Evolutionary conservation across 116 monocot species (phyloP), one percentile per base, ranked within the genome.

Genomic region (Thalassia testudinum): DNA sequence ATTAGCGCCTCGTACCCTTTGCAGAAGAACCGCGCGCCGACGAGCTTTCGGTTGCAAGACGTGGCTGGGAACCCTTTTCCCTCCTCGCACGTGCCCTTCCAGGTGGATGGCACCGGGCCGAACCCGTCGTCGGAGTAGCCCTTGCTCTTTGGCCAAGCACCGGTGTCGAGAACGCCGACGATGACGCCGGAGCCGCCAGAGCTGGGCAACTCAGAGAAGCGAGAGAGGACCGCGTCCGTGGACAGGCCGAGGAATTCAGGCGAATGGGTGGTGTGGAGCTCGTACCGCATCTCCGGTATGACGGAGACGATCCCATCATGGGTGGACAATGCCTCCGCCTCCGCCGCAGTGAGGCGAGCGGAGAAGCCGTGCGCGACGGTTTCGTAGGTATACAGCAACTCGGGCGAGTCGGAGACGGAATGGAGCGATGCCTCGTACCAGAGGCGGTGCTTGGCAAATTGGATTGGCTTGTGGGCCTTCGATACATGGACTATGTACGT

Each of bases 401-500:
- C n/a, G n/a, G n/a, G n/a, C n/a, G n/a, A n/a, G n/a, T n/a, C n/a
- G 52, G 14, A 15, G n/a, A n/a, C n/a, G 54, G 61, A 53, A 51
- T 50, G 56, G 59, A 62, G 65, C 43, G 59, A 40, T 54, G 47
- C 22, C 63, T 51, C 53, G 75, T 86, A 92, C 92, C 92, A 92
- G 77, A 82, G 82, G 53, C 58, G 24, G 72, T 92, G 92, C 19
- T 86, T 82, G 51, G 86, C 82, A 60, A 82, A 92, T 44, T 77
- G 30, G 55, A 77, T 68, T 7, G 92, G 86, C 60, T 92, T 92
- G 62, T 79, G 62, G 37, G 66, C 65, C 38, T 59, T 52, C 59
- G 86, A 79, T n/a, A 92, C 73, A n/a, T 71, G 74, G 42, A 92
- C 61, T 63, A 92, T 86, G 83, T 75, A 83, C 0, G 92, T 92